Evolutionary conservation across 2,329 filamentous ascomycete species (phyloP).

Genomic region (Penicillium sp.): DNA sequence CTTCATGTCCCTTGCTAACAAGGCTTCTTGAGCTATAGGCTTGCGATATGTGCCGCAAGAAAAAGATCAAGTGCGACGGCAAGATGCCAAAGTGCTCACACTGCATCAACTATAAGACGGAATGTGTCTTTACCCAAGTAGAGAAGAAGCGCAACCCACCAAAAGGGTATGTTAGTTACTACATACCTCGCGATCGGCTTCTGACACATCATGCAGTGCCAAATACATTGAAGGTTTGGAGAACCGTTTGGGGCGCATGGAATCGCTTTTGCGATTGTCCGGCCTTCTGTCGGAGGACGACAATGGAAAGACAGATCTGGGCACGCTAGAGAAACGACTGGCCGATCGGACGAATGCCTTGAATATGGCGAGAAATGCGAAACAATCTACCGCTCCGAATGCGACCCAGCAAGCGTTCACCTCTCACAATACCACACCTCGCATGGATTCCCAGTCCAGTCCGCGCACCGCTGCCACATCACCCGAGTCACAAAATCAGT

Average conservation of each 20-base stretch:
- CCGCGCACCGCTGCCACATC: slow-evolving; percentile 50
- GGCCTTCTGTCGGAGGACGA: slow-evolving; percentile 83
- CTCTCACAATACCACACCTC: slow-evolving; percentile 45
- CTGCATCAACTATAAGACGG: slow-evolving; percentile 96
- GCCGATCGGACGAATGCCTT: slow-evolving; percentile 46
- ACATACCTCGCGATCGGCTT: neutral
- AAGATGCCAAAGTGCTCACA: slow-evolving; percentile 93
- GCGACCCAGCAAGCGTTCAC: slow-evolving; percentile 29
- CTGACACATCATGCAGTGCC: slow-evolving; percentile 53
- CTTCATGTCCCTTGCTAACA: slow-evolving; percentile 1
- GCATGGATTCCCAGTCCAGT: slow-evolving; percentile 45
- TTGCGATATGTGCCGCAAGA: slow-evolving; percentile 93
- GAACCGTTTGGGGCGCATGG: slow-evolving; percentile 92
- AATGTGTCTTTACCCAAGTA: slow-evolving; percentile 94
- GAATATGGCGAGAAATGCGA: slow-evolving; percentile 36
- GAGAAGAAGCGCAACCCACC: slow-evolving; percentile 98
- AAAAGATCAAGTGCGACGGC: slow-evolving; percentile 93
- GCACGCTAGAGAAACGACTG: slow-evolving; percentile 73
- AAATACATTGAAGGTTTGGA: slow-evolving; percentile 98
- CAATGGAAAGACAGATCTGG: slow-evolving; percentile 77
- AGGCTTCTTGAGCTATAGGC: slow-evolving; percentile 51
- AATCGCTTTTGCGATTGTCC: slow-evolving; percentile 79
- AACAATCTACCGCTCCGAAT: slow-evolving; percentile 24
- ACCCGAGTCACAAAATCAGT: slow-evolving; percentile 50
- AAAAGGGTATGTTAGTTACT: slow-evolving; percentile 65